Base-by-base conservation (phyloP, 1,284 basidiomycete species). In the Malassezia vespertilionis region DNA sequence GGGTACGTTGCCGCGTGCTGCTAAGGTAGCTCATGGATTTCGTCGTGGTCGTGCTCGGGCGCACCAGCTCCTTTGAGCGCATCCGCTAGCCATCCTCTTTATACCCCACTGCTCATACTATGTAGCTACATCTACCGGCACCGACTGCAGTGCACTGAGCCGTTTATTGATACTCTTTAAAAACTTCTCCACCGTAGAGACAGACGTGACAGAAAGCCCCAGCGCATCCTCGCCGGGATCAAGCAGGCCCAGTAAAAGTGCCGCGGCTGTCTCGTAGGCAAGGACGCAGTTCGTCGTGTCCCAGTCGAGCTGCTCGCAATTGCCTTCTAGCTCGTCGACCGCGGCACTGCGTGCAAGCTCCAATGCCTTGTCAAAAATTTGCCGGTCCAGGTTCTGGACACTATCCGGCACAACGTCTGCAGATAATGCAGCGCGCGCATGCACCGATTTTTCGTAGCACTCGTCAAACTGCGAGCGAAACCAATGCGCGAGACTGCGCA, bases 241-340 rank as follows among this genome's bases (percentile, higher is more conserved):
- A 62, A 91, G 81, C 5, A 96, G 76, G 0, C 87, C 84, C 57
- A 86, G 84, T 21, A 97, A 75, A 67, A 90, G 84, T 83, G 86
- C 91, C 15, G 93, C 72, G 0, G 88, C 87, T 54, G 87, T 87
- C 67, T 95, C 90, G 73, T 97, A 97, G 28, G 90, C 77, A 63
- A 84, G 82, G 73, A 93, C 84, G 66, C 89, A 93, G 58, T 84
- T 82, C 22, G 65, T 46, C 4, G 73, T 62, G 56, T 88, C 84
- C 17, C 86, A 82, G 20, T 41, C 36, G 2, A 54, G 53, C 6
- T 57, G 53, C 9, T 26, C 28, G n/a, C 58, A 56, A 27, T 68
- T 63, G 44, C 62, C 64, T 18, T 85, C 75, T 0, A 96, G 77
- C 68, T 97, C 91, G 64, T 89, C 86, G 22, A 84, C 78, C 0